These are phyloP conservation scores for Fusarium equiseti DNA, from an alignment of 2,329 filamentous ascomycete species.

Conservation along the genomic window DNA sequence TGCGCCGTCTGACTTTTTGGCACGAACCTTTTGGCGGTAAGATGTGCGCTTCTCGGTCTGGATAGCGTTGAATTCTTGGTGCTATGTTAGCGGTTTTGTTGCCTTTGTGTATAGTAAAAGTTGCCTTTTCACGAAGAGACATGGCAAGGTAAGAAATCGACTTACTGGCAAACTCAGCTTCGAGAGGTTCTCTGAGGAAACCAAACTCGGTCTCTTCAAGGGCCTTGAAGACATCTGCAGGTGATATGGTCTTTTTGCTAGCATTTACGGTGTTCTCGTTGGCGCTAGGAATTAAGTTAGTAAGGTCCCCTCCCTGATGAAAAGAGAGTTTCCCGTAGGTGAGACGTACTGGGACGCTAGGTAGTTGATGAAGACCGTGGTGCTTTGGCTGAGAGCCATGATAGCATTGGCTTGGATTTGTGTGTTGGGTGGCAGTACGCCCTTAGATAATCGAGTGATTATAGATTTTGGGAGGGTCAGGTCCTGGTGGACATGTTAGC, in stretches of 20 bases:
- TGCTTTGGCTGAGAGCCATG: slow-evolving; percentile 82
- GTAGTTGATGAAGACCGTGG: slow-evolving; percentile 87
- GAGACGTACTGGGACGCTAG: slow-evolving; percentile 76
- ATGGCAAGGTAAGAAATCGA: slow-evolving; percentile 31
- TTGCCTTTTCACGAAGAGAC: background rate
- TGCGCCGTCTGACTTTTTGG: slow-evolving; percentile 64
- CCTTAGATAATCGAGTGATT: slow-evolving; percentile 82
- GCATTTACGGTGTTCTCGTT: slow-evolving; percentile 75
- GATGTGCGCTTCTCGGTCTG: slow-evolving; percentile 80
- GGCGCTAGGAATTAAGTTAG: slow-evolving; percentile 64
- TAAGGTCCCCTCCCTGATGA: background rate
- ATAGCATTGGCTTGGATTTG: slow-evolving; percentile 87
- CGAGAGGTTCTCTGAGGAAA: slow-evolving; percentile 76
- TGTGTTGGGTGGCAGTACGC: slow-evolving; percentile 82
- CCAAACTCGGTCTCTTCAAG: slow-evolving; percentile 81
- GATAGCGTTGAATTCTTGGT: slow-evolving; percentile 75
- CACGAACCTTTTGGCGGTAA: slow-evolving; percentile 77
- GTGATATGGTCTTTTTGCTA: slow-evolving; percentile 83
- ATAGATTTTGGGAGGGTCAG: slow-evolving; percentile 84
- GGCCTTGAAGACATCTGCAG: slow-evolving; percentile 80
- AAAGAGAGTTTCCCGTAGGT: background rate
- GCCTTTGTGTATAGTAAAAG: background rate
- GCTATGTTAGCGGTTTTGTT: slow-evolving; percentile 1
- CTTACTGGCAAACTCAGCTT: slow-evolving; percentile 82
- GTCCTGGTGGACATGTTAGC: slow-evolving; percentile 63